Base-by-base conservation (phyloP, 2,329 filamentous ascomycete genomes). In the Talaromyces rugulosus region DNA sequence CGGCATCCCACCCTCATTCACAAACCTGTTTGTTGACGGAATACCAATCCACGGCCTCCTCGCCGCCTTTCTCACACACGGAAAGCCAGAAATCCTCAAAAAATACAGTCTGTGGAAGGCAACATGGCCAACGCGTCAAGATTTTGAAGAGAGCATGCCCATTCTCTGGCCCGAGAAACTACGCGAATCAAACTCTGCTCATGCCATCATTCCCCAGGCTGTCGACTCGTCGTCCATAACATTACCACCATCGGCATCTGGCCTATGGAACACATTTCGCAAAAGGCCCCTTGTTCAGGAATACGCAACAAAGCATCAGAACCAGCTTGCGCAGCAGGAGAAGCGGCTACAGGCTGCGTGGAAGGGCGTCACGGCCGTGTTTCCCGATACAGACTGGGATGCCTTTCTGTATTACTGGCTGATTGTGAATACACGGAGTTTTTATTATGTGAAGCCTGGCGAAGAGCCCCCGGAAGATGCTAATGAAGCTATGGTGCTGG, bases 1-100 rank as follows among this genome's bases (percentile, higher is more conserved):
- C 42, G 83, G 83, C 1, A 81, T 89, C 11, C 83, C 85, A 7
- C 76, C 79, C 33, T 63, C 76, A 2, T 82, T 92, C 59, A 74
- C 79, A 58, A 72, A 76, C 12, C 78, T 77, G 31, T 81, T 89
- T 11, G 80, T 83, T 0, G 55, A 51, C 18, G 80, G 81, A 16
- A 82, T 83, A 51, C 84, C 86, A 0, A 82, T 89, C 27, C 91
- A 96, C 68, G 88, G 87, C 31, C 83, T 91, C 44, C 80, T 95
- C 7, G 89, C 91, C n/a, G 82, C 87, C 1, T 85, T 87, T 62
- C 78, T 93, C 8, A 82, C 85, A 5, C 78, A 88, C 33, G 71
- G 73, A 9, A 69, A 75, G 27, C 65, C 71, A n/a, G 81, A 87
- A 61, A 72, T 74, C 1, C 72, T 78, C 6, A 68, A 76, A 18